A percentile compares a stretch with the other conserved stretches of the same genome.
Evolutionary conservation across 441 rosid species (phyloP).

Genomic region (Corymbia calophylla): DNA sequence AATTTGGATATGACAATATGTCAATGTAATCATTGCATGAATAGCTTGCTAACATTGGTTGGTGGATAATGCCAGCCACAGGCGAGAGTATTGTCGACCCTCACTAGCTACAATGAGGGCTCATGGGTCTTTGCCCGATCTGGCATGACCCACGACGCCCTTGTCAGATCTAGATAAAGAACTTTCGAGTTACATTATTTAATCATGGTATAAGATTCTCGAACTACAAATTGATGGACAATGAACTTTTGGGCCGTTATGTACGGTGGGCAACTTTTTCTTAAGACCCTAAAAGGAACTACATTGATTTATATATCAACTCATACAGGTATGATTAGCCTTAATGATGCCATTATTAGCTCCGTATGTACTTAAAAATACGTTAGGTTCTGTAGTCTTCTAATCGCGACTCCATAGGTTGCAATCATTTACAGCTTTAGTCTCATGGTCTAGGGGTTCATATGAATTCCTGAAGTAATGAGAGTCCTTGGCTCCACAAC

Average conservation of each 20-base stretch:
- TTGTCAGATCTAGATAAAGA: neutral
- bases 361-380: neutral
- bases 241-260: neutral
- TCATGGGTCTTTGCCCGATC: neutral
- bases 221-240: neutral
- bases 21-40: neutral
- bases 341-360: neutral
- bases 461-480: neutral
- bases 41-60: neutral
- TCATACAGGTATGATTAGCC: neutral
- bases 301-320: neutral
- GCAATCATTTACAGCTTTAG: neutral
- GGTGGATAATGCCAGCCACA: neutral
- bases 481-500: neutral
- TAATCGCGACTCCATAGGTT: neutral
- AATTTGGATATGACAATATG: neutral
- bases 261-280: neutral
- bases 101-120: neutral
- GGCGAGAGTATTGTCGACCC: neutral
- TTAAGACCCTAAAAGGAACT: neutral
- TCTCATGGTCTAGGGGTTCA: neutral
- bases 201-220: neutral
- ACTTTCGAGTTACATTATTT: neutral
- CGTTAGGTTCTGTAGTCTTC: neutral
- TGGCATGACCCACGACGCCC: neutral